phyloP scores from a whole-genome alignment of 2,329 filamentous ascomycete genomes.

The Aspergillus awamori region DNA sequence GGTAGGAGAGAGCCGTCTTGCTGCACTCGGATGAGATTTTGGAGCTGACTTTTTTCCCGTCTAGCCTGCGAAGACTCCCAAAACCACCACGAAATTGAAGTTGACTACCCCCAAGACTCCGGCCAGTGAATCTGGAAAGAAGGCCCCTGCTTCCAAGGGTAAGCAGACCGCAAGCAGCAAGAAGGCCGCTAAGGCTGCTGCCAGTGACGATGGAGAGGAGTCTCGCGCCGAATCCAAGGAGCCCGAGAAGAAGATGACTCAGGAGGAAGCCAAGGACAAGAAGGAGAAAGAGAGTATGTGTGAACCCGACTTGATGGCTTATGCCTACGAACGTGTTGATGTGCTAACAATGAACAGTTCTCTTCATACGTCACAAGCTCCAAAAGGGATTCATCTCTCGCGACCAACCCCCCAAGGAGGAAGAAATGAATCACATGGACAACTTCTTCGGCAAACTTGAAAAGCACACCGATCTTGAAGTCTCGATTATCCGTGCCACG shows the following conservation, averaged over 20 bases:
- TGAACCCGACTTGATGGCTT: not conserved
- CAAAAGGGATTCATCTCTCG: conserved; percentile 90
- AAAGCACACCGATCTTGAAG: conserved; percentile 77
- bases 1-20: conserved; percentile 48
- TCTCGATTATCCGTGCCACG: conserved; percentile 81
- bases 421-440: conserved; percentile 56
- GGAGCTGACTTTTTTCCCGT: conserved; percentile 24
- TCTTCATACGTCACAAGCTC: conserved; percentile 90
- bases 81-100: conserved; percentile 59
- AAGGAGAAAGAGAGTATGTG: conserved; percentile 59
- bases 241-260: conserved; percentile 57
- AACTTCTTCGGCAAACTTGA: conserved; percentile 71
- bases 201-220: conserved; percentile 62
- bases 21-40: not conserved
- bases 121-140: conserved; percentile 48
- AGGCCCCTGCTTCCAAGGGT: conserved; percentile 56
- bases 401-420: conserved; percentile 81
- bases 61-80: conserved; percentile 67
- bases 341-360: conserved; percentile 55
- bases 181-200: conserved; percentile 59
- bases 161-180: conserved; percentile 60
- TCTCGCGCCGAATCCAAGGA: conserved; percentile 56
- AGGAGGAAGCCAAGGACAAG: conserved; percentile 58
- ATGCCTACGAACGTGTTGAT: not conserved
- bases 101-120: conserved; percentile 63